Evolutionary conservation across 2,329 filamentous ascomycete species (phyloP).

Genomic region (Karstenula rhodostoma): DNA sequence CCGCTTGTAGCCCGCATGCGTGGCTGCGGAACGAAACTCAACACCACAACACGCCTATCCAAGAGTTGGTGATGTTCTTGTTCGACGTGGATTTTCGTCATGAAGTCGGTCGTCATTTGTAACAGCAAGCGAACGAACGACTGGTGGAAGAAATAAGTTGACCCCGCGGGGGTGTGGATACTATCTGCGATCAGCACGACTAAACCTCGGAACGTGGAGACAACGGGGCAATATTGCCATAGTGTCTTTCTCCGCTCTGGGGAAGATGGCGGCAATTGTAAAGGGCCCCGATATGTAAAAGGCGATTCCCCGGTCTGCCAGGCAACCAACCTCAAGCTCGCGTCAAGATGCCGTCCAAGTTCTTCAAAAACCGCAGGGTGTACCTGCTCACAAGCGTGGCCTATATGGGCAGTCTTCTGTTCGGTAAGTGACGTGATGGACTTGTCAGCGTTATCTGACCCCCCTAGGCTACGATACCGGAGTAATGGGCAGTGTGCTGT

Average conservation of each 20-base stretch:
- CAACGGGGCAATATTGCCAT: neutral
- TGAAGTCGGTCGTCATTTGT: neutral
- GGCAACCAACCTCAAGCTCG: neutral
- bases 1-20: neutral
- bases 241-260: slow-evolving; percentile 3
- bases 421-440: slow-evolving; percentile 36
- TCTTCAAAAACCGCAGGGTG: slow-evolving; percentile 55
- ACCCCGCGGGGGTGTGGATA: neutral
- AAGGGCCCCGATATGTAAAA: slow-evolving; percentile 4
- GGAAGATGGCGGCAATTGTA: neutral
- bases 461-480: slow-evolving; percentile 52
- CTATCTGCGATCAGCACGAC: slow-evolving; percentile 4
- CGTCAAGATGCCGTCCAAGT: slow-evolving; percentile 22
- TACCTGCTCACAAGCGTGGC: slow-evolving; percentile 55
- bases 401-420: slow-evolving; percentile 55
- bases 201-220: slow-evolving; percentile 4
- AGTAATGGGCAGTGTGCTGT: slow-evolving; percentile 53
- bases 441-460: neutral
- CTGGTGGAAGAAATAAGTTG: slow-evolving; percentile 11
- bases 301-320: slow-evolving; percentile 1
- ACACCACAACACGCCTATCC: slow-evolving; percentile 6
- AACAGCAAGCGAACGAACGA: neutral
- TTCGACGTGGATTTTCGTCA: neutral
- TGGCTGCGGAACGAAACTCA: neutral
- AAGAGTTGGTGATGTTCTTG: neutral